A percentile compares a stretch with the other conserved stretches of the same genome.
Evolutionary conservation across 140 eudicot genomes (phyloP).

Genomic region (Erigeron philadelphicus): DNA sequence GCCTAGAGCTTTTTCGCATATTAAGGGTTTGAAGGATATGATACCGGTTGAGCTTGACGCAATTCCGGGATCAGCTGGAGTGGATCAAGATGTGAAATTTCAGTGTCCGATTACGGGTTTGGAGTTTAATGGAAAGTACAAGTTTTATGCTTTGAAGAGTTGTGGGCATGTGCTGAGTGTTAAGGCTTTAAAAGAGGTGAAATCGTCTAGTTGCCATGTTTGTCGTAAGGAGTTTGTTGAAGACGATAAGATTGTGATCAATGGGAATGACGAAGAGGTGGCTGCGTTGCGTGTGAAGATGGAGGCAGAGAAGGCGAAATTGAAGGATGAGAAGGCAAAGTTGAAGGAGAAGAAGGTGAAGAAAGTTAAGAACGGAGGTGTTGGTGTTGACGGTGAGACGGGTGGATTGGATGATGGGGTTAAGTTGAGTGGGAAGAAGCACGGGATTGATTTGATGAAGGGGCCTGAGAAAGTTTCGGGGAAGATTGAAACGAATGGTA

Average conservation of each 20-base stretch:
- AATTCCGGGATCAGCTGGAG: slow-evolving; percentile 25
- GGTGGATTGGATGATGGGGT: slow-evolving; percentile 22
- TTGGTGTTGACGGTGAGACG: slow-evolving; percentile 8
- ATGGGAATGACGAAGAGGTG: slow-evolving; percentile 83
- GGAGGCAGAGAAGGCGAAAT: slow-evolving; percentile 44
- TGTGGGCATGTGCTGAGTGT: slow-evolving; percentile 90
- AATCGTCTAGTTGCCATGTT: slow-evolving; percentile 61
- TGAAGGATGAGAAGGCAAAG: slow-evolving; percentile 45
- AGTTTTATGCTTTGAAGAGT: slow-evolving; percentile 54
- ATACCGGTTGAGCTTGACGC: slow-evolving; percentile 46
- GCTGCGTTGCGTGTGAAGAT: slow-evolving; percentile 47
- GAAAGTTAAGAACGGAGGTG: slow-evolving; percentile 45
- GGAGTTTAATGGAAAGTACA: slow-evolving; percentile 83
- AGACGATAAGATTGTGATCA: slow-evolving; percentile 69
- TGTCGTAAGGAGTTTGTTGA: slow-evolving; percentile 78
- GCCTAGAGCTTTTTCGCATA: slow-evolving; percentile 61
- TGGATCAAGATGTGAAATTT: slow-evolving; percentile 40
- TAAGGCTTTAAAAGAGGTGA: slow-evolving; percentile 84
- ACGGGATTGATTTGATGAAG: slow-evolving; percentile 36
- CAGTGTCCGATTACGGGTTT: slow-evolving; percentile 76
- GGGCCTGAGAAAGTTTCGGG: slow-evolving; percentile 24
- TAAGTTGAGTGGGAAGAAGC: slow-evolving; percentile 53
- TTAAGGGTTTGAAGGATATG: slow-evolving; percentile 89
- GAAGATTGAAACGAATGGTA: slow-evolving; percentile 40
- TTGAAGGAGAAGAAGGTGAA: slow-evolving; percentile 60